Conservation (phyloP, 2,329 filamentous ascomycete species). For the Fusarium papillatum region DNA sequence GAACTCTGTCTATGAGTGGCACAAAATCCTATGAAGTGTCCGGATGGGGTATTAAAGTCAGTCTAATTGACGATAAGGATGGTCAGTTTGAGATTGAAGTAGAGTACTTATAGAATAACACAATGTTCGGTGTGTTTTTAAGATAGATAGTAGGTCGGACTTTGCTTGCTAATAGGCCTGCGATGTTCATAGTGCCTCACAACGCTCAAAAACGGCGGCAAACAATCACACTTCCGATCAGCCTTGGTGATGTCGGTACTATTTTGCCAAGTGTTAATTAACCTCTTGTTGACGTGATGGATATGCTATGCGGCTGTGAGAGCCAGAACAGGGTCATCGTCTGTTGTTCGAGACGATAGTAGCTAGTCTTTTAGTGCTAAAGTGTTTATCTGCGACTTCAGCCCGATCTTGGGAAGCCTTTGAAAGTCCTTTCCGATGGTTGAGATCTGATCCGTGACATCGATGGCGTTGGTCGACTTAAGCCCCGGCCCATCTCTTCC, state of each 20-base stretch:
- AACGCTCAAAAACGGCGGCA: not conserved
- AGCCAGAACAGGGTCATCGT: not conserved
- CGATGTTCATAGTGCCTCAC: not conserved
- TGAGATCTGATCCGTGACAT: not conserved
- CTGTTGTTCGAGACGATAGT: not conserved
- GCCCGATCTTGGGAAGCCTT: not conserved
- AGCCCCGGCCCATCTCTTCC: not conserved
- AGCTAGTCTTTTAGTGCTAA: not conserved
- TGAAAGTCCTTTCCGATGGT: not conserved
- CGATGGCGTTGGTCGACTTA: not conserved
- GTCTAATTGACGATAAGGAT: conserved; percentile 1
- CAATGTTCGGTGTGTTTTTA: not conserved
- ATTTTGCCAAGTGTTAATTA: not conserved
- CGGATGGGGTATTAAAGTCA: conserved; percentile 32
- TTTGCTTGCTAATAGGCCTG: not conserved
- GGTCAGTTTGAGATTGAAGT: not conserved
- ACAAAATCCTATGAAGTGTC: conserved; percentile 13
- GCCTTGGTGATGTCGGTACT: not conserved
- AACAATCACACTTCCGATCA: not conserved
- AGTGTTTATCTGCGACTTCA: not conserved
- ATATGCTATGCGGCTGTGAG: not conserved
- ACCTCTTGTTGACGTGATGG: not conserved
- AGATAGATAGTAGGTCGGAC: not conserved
- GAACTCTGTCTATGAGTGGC: conserved; percentile 39
- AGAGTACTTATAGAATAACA: not conserved